These are phyloP conservation scores for Tympanopsis confertula DNA, from an alignment of 2,329 filamentous ascomycete genomes.

Conservation along the genomic window DNA sequence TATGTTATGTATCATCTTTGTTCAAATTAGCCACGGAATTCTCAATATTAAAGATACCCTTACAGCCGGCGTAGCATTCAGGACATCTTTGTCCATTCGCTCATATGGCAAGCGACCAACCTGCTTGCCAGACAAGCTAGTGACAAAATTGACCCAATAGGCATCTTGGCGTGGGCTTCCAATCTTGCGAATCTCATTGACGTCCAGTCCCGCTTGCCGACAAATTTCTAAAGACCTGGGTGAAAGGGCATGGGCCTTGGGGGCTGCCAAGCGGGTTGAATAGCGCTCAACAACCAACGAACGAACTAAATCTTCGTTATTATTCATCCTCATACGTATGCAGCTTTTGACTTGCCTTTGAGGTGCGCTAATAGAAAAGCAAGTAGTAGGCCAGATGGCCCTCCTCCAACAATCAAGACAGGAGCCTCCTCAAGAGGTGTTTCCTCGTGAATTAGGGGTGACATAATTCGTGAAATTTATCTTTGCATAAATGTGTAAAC, in stretches of 20 bases:
- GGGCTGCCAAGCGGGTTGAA: conserved; percentile 8
- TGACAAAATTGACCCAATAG: conserved; percentile 23
- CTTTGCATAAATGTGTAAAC: no score
- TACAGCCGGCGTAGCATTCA: conserved; percentile 17
- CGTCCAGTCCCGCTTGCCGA: conserved; percentile 11
- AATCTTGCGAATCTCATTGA: conserved; percentile 9
- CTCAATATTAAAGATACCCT: background rate
- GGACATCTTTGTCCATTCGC: conserved; percentile 12
- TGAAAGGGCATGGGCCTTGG: conserved; percentile 12
- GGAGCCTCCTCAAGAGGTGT: no score
- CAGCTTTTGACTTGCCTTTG: conserved; percentile 6
- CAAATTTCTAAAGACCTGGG: conserved; percentile 11
- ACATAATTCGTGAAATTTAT: no score
- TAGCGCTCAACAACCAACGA: conserved; percentile 11
- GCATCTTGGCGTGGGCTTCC: conserved; percentile 15
- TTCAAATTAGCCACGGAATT: background rate
- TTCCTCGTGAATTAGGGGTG: no score
- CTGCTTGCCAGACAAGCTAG: conserved; percentile 16
- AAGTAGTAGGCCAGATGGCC: conserved; percentile 14
- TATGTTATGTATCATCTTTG: conserved; percentile 21
- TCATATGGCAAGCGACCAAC: conserved; percentile 19
- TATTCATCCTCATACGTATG: conserved; percentile 1
- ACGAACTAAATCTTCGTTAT: conserved; percentile 3
- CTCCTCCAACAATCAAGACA: conserved; percentile 16
- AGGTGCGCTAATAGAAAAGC: conserved; percentile 14